Evolutionary conservation across 352 stramenopile species (phyloP), one percentile per base, ranked within the genome.

Genomic region (Pelagophyceae sp.): DNA sequence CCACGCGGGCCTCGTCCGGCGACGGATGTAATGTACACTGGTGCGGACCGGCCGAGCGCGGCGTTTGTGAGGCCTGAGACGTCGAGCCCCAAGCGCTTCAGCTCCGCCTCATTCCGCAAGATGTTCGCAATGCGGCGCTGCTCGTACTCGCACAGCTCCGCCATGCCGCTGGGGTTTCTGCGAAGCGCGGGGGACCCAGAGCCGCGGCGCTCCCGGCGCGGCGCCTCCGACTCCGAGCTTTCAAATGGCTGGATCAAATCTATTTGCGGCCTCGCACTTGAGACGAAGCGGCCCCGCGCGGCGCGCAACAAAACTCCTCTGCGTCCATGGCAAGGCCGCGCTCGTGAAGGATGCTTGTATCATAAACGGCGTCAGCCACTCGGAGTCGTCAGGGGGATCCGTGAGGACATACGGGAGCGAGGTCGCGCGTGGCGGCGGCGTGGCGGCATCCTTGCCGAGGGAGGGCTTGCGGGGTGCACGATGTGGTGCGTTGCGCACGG

Each of bases 121-220:
- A 74, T 74, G 67, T 74, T 74, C 38, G 67, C 67, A 5, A 74
- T 54, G 35, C 67, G 67, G 15, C 51, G 37, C 67, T 74, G 33
- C 29, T 74, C 67, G 67, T 74, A 74, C 35, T 74, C 67, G 35
- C 15, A 33, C 35, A 74, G 38, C 35, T 58, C 35, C 5, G 11
- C 67, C 67, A 51, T 74, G 11, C 58, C 29, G 15, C 23, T 67
- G 5, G 58, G 11, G 45, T 23, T 23, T 11, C 45, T 11, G 23
- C 45, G 23, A 23, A 23, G 45, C 45, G 23, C 45, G 45, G 45
- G 11, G 11, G 45, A 54, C 45, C 45, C 11, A 54, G 45, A 54
- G 45, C 45, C 11, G 23, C 45, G 11, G 45, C 11, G 11, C 45
- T 11, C 11, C 45, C 45, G 45, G 23, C 45, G 11, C 11, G 23